phyloP scores from a whole-genome alignment of 1,139 yeast species.

The Geotrichum phurueaensis region DNA sequence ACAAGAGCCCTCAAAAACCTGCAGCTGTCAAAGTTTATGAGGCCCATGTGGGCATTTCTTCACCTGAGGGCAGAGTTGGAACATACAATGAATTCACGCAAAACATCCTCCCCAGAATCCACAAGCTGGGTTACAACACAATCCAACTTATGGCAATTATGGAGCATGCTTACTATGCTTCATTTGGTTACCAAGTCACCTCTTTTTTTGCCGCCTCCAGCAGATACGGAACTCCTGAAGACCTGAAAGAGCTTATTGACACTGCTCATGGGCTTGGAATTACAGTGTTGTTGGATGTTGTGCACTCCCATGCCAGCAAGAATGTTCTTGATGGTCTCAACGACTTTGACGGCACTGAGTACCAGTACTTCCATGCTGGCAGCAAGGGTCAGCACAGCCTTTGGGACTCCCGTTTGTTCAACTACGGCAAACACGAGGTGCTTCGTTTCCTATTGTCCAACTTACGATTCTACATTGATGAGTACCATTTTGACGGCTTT shows the following conservation, averaged over 20 bases:
- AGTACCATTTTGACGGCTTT: conserved; percentile 86
- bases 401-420: conserved; percentile 93
- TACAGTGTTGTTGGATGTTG: conserved; percentile 81
- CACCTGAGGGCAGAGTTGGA: conserved; percentile 82
- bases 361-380: conserved; percentile 89
- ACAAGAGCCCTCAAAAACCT: conserved; percentile 53
- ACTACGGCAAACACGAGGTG: conserved; percentile 87
- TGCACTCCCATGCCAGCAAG: conserved; percentile 93
- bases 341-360: conserved; percentile 91
- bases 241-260: conserved; percentile 81
- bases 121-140: conserved; percentile 80
- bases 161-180: conserved; percentile 98
- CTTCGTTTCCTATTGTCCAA: conserved; percentile 82
- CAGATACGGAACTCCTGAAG: conserved; percentile 91
- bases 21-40: conserved; percentile 77
- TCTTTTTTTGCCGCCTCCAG: conserved; percentile 87
- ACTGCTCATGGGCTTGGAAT: conserved; percentile 87
- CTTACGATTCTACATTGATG: conserved; percentile 76
- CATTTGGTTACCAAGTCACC: conserved; percentile 94
- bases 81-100: conserved; percentile 77
- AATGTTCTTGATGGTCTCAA: conserved; percentile 92
- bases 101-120: conserved; percentile 77
- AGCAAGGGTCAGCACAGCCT: conserved; percentile 77
- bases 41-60: conserved; percentile 93
- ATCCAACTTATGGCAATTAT: conserved; percentile 95